Percentiles rank a stretch among this genome's conserved stretches.
These are phyloP conservation scores for Trichoderma oligosporum DNA, from an alignment of 2,329 filamentous ascomycete genomes.

Conservation along the genomic window DNA sequence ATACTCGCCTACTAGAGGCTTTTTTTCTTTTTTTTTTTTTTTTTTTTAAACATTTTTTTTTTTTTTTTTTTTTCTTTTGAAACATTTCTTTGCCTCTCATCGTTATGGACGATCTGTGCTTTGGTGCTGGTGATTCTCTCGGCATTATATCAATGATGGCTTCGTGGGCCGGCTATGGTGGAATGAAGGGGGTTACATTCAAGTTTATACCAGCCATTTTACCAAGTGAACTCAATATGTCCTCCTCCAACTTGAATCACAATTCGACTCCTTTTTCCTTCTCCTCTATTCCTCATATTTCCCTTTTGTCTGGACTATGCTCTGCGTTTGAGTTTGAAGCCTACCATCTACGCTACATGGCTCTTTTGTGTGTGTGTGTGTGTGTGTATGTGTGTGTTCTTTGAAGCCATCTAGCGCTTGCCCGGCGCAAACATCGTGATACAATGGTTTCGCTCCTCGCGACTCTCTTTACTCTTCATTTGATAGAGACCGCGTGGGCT, in stretches of 20 bases:
- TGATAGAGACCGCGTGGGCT: constrained; percentile 33
- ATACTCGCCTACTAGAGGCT: background rate
- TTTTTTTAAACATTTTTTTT: constrained; percentile 32
- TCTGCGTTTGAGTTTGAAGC: background rate
- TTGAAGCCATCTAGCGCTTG: constrained; percentile 24
- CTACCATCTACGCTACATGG: background rate
- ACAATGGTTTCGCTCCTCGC: constrained; percentile 32
- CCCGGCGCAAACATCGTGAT: constrained; percentile 24
- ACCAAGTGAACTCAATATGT: constrained; percentile 26
- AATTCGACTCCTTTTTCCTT: constrained; percentile 7
- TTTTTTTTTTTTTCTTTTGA: no score
- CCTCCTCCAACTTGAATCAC: constrained; percentile 19
- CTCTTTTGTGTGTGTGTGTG: background rate
- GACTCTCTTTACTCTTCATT: constrained; percentile 28
- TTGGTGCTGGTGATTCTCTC: constrained; percentile 7
- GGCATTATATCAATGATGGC: constrained; percentile 24
- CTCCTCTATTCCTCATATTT: constrained; percentile 6
- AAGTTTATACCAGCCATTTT: constrained; percentile 30
- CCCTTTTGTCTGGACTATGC: background rate
- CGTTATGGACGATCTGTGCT: constrained; percentile 26
- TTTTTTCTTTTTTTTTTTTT: constrained; percentile 24
- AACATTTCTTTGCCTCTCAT: constrained; percentile 34
- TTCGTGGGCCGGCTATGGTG: constrained; percentile 27
- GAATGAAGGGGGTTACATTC: constrained; percentile 37
- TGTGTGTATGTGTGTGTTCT: no score